A percentile compares a stretch with the other conserved stretches of the same genome.
phyloP scores from a whole-genome alignment of 495 filamentous ascomycete species.

The Penicillium canescens region DNA sequence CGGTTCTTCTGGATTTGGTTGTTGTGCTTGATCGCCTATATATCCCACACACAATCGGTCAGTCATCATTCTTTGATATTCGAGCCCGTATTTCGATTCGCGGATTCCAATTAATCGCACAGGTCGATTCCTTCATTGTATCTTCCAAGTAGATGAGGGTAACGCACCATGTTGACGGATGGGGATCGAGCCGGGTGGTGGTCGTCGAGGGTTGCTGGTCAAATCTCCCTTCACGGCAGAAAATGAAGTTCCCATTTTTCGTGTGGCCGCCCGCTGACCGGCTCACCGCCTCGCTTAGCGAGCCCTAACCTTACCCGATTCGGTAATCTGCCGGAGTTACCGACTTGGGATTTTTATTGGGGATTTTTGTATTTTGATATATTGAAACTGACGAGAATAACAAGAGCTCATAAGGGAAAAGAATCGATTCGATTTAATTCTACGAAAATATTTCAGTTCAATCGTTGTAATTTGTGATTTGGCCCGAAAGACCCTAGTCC shows the following conservation, averaged over 20 bases:
- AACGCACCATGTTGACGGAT: constrained; percentile 66
- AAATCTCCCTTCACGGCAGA: constrained; percentile 45
- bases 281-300: constrained; percentile 50
- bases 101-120: constrained; percentile 10
- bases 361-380: neutral
- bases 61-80: constrained; percentile 23
- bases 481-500: constrained; percentile 17
- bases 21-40: constrained; percentile 98
- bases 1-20: constrained; percentile 98
- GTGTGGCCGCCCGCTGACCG: constrained; percentile 44
- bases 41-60: constrained; percentile 32
- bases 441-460: neutral
- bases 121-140: constrained; percentile 8
- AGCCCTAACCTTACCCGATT: constrained; percentile 42
- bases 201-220: constrained; percentile 56
- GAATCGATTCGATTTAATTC: neutral
- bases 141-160: constrained; percentile 13
- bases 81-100: constrained; percentile 1
- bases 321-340: constrained; percentile 21
- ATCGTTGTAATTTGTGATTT: neutral
- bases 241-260: constrained; percentile 42
- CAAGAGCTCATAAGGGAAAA: neutral
- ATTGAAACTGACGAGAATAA: neutral
- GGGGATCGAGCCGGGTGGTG: constrained; percentile 58
- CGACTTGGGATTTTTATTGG: constrained; percentile 8